These are phyloP conservation scores for Priceomyces haplophilus DNA, from an alignment of 805 yeast genomes.

Conservation along the genomic window DNA sequence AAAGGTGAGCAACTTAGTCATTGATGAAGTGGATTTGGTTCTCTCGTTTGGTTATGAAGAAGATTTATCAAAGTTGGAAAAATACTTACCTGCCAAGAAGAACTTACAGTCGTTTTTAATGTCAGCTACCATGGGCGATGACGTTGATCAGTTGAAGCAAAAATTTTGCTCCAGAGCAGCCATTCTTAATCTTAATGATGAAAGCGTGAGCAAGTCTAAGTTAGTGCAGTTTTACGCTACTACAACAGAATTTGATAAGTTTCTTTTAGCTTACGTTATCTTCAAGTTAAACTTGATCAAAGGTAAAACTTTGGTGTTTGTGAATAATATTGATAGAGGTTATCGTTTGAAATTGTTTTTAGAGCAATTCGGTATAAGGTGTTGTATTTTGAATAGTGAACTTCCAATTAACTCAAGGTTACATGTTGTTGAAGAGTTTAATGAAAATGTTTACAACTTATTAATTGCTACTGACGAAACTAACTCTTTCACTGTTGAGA, in stretches of 20 bases:
- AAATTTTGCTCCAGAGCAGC: slow-evolving; percentile 84
- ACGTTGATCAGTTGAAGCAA: slow-evolving; percentile 69
- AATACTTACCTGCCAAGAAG: slow-evolving; percentile 65
- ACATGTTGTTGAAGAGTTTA: slow-evolving; percentile 93
- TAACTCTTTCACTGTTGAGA: slow-evolving; percentile 50
- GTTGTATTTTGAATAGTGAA: slow-evolving; percentile 88
- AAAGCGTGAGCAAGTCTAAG: slow-evolving; percentile 54
- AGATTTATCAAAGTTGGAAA: slow-evolving; percentile 67
- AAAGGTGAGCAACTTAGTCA: slow-evolving; percentile 65
- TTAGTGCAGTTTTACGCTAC: slow-evolving; percentile 83
- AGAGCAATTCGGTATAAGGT: slow-evolving; percentile 89
- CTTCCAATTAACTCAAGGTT: slow-evolving; percentile 89
- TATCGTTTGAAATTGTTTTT: slow-evolving; percentile 85
- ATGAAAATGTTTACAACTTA: slow-evolving; percentile 80
- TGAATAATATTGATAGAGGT: slow-evolving; percentile 92
- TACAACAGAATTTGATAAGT: slow-evolving; percentile 87
- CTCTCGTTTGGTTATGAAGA: slow-evolving; percentile 88
- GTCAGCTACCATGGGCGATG: slow-evolving; percentile 94
- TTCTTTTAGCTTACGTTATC: slow-evolving; percentile 84
- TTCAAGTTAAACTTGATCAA: slow-evolving; percentile 83
- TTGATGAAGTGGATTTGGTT: slow-evolving; percentile 93
- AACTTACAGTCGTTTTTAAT: slow-evolving; percentile 84
- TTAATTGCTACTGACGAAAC: slow-evolving; percentile 95
- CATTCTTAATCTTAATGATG: slow-evolving; percentile 73
- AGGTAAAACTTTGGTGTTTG: slow-evolving; percentile 89